phyloP scores from a whole-genome alignment of 768 basidiomycete species.

The Gloeopeniophorella convolvens region DNA sequence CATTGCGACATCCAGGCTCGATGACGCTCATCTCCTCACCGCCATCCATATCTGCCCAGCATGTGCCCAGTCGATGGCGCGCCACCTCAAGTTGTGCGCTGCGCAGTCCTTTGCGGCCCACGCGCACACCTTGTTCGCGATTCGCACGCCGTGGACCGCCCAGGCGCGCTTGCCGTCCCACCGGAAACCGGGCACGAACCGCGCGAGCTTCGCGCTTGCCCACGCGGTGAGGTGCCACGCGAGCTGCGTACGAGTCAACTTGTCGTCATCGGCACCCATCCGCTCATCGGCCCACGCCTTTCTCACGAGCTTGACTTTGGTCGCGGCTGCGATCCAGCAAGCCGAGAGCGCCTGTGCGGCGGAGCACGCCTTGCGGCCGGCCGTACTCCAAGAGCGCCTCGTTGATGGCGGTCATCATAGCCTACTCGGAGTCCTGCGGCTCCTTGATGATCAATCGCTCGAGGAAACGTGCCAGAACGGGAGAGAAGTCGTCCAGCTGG shows the following conservation, averaged over 20 bases:
- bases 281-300: slow-evolving; percentile 31
- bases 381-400: slow-evolving; percentile 84
- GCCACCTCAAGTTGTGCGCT: too few species aligned
- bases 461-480: slow-evolving; percentile 74
- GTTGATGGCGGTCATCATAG: slow-evolving; percentile 90
- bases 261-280: slow-evolving; percentile 59
- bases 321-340: too few species aligned
- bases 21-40: too few species aligned
- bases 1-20: too few species aligned
- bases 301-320: slow-evolving; percentile 33
- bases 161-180: too few species aligned
- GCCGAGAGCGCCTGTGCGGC: too few species aligned
- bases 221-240: slow-evolving; percentile 76
- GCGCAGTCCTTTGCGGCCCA: slow-evolving; percentile 67
- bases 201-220: too few species aligned
- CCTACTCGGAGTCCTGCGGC: slow-evolving; percentile 83
- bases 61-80: too few species aligned
- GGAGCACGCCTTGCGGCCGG: too few species aligned
- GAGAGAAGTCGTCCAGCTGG: slow-evolving; percentile 83
- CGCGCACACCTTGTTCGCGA: slow-evolving; percentile 59
- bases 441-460: slow-evolving; percentile 80
- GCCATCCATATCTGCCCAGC: too few species aligned
- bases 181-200: too few species aligned
- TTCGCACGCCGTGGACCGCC: too few species aligned
- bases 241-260: slow-evolving; percentile 26